Conservation (phyloP, 2,329 filamentous ascomycete species). For the Talaromyces sp. region DNA sequence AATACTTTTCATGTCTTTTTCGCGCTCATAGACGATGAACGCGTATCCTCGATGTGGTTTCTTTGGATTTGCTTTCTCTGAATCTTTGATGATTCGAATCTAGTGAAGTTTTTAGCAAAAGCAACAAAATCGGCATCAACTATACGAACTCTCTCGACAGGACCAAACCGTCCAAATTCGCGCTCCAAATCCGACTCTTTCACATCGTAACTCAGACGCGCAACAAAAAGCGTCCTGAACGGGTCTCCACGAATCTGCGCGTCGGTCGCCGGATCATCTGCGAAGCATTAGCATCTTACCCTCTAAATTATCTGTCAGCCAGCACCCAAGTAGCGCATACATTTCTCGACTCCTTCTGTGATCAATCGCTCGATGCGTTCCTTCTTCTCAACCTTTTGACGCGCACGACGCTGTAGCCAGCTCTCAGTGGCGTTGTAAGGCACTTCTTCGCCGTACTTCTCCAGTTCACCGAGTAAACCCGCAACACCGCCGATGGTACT, state of each 20-base stretch:
- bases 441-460: conserved; percentile 74
- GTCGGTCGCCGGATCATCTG: conserved; percentile 79
- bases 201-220: conserved; percentile 82
- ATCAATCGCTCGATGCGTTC: conserved; percentile 61
- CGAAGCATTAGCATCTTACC: conserved; percentile 1
- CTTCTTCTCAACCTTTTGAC: conserved; percentile 76
- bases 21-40: conserved; percentile 93
- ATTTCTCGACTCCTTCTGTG: conserved; percentile 61
- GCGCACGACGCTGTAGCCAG: conserved; percentile 83
- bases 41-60: conserved; percentile 87
- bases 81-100: conserved; percentile 85
- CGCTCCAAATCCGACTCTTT: conserved; percentile 86
- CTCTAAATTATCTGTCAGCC: not conserved
- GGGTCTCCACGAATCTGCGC: conserved; percentile 87
- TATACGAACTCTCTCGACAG: conserved; percentile 76
- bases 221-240: conserved; percentile 91
- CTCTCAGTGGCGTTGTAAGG: conserved; percentile 81
- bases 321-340: conserved; percentile 45
- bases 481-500: conserved; percentile 69
- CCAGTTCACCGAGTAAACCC: conserved; percentile 67
- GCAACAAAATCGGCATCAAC: not conserved
- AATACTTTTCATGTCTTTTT: conserved; percentile 98
- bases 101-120: conserved; percentile 36
- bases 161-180: conserved; percentile 89
- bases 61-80: conserved; percentile 74